phyloP scores from a whole-genome alignment of 495 filamentous ascomycete species.

The Hypoxylon subgilvum region DNA sequence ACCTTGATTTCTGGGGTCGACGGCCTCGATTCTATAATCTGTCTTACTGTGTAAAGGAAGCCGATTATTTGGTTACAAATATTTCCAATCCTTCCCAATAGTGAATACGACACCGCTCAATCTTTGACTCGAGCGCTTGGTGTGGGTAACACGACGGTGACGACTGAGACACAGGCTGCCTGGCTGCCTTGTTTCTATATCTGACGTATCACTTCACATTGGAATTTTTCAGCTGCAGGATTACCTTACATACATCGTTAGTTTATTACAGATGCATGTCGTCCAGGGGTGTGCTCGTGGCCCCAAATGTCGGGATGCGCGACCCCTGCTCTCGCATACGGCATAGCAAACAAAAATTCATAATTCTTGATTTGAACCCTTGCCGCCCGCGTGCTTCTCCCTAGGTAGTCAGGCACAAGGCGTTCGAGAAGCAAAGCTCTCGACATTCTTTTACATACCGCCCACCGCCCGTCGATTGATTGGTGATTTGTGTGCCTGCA shows the following conservation, averaged over 20 bases:
- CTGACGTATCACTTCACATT: constrained; percentile 10
- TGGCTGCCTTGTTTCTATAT: constrained; percentile 16
- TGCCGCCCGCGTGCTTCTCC: constrained; percentile 8
- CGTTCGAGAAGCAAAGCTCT: neutral
- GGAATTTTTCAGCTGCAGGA: constrained; percentile 13
- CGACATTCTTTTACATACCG: neutral
- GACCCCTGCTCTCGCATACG: constrained; percentile 10
- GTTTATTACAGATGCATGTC: too few relatives aligned
- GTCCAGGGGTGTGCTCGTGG: constrained; percentile 14
- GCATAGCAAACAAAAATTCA: constrained; percentile 16
- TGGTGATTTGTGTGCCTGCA: neutral
- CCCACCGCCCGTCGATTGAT: neutral
- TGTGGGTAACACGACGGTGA: constrained; percentile 10
- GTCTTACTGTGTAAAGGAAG: too few relatives aligned
- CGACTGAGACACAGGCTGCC: constrained; percentile 4
- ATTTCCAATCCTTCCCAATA: too few relatives aligned
- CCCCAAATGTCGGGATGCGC: constrained; percentile 21
- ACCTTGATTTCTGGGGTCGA: neutral
- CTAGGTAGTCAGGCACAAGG: constrained; percentile 6
- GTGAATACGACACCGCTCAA: too few relatives aligned
- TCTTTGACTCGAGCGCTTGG: too few relatives aligned
- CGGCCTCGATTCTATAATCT: too few relatives aligned
- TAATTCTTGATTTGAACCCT: constrained; percentile 14
- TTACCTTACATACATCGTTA: constrained; percentile 9
- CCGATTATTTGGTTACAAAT: too few relatives aligned